A percentile compares a stretch with the other conserved stretches of the same genome.
These are phyloP conservation scores for Jackrogersella multiformis DNA, from an alignment of 495 filamentous ascomycete species.

Conservation along the genomic window DNA sequence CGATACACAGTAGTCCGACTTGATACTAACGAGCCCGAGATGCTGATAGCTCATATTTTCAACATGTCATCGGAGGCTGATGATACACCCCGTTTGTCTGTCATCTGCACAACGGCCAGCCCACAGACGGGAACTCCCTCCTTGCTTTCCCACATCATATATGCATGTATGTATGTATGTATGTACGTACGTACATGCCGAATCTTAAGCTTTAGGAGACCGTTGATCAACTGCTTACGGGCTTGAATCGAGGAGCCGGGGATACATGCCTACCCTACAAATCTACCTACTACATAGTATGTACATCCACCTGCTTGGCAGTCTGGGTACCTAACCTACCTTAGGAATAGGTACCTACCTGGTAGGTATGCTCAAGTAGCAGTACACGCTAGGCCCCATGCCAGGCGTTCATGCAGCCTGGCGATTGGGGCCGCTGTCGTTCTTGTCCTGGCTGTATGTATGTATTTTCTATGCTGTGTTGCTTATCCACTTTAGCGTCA, in stretches of 20 bases:
- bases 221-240: conserved; percentile 34
- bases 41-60: conserved; percentile 42
- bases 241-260: conserved; percentile 31
- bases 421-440: conserved; percentile 39
- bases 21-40: conserved; percentile 22
- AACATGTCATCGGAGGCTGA: conserved; percentile 42
- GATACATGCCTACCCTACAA: too few relatives aligned
- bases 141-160: conserved; percentile 24
- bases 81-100: conserved; percentile 42
- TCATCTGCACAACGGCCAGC: conserved; percentile 39
- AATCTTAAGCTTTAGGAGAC: conserved; percentile 27
- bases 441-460: conserved; percentile 32
- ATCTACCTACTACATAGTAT: background rate
- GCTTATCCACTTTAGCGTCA: conserved; percentile 40
- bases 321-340: too few relatives aligned
- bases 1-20: conserved; percentile 10
- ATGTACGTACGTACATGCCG: conserved; percentile 21
- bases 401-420: conserved; percentile 45
- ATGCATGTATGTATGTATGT: background rate
- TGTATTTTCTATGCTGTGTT: conserved; percentile 37
- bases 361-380: conserved; percentile 8
- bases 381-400: conserved; percentile 27
- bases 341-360: too few relatives aligned
- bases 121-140: conserved; percentile 40
- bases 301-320: too few relatives aligned